Evolutionary conservation across 768 basidiomycete species (phyloP).

Genomic region (Phanerochaete carnosa): DNA sequence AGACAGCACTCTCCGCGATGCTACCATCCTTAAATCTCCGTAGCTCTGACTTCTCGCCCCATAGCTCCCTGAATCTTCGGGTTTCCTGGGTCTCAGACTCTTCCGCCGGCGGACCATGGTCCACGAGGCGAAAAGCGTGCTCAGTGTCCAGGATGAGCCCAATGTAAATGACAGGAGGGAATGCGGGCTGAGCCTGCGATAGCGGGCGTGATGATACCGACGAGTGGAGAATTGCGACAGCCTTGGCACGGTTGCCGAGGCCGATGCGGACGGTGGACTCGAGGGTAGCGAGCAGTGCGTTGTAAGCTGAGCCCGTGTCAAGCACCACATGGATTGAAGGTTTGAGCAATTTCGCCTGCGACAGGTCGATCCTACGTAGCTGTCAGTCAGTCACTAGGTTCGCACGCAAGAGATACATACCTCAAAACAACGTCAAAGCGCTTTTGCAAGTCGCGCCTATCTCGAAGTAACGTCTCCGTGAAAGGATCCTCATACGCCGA

Average conservation of each 20-base stretch:
- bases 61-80: constrained; percentile 73
- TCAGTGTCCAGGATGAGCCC: constrained; percentile 74
- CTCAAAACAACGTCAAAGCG: constrained; percentile 74
- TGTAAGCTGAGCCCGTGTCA: constrained; percentile 60
- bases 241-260: constrained; percentile 69
- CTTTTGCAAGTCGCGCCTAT: constrained; percentile 57
- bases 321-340: constrained; percentile 42
- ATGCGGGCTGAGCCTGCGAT: constrained; percentile 54
- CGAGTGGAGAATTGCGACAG: constrained; percentile 57
- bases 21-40: constrained; percentile 95
- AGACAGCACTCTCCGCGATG: constrained; percentile 93
- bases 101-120: constrained; percentile 83
- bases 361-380: constrained; percentile 51
- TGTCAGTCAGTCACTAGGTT: neutral
- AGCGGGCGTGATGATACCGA: constrained; percentile 42
- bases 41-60: constrained; percentile 91
- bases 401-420: constrained; percentile 33
- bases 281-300: constrained; percentile 52
- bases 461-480: constrained; percentile 66
- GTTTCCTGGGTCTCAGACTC: constrained; percentile 49
- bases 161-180: constrained; percentile 51
- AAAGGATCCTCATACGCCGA: constrained; percentile 54
- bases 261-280: constrained; percentile 54
- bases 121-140: constrained; percentile 81
- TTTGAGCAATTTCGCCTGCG: constrained; percentile 41